Conservation (phyloP, 306 rosid genomes). For the Hippophae tibetana region DNA sequence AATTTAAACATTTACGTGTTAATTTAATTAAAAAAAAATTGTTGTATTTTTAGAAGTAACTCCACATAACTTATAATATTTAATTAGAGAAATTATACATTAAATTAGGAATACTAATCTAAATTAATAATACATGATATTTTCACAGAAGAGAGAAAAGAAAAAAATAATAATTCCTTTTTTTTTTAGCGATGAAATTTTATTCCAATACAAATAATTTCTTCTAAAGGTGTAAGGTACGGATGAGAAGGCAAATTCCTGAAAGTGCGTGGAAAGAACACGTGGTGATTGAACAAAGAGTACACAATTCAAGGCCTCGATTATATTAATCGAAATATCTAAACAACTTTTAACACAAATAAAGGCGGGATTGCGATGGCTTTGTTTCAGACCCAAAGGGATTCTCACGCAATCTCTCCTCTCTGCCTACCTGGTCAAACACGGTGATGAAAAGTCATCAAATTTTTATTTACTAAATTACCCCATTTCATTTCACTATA, state of each 20-base stretch:
- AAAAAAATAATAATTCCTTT: too few relatives aligned
- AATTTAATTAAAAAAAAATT: too few relatives aligned
- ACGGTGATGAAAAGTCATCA: constrained; percentile 31
- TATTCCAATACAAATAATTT: not conserved
- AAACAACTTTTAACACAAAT: not conserved
- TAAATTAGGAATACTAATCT: too few relatives aligned
- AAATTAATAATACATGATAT: too few relatives aligned
- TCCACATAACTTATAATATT: too few relatives aligned
- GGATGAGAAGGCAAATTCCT: constrained; percentile 26
- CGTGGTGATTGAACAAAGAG: constrained; percentile 46
- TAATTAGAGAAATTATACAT: too few relatives aligned
- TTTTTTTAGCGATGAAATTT: not conserved
- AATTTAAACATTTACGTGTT: too few relatives aligned
- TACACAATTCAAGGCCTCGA: constrained; percentile 65
- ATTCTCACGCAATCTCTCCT: constrained; percentile 54
- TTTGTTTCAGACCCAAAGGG: constrained; percentile 44
- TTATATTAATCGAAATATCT: constrained; percentile 21
- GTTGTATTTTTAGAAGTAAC: too few relatives aligned
- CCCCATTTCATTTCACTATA: not conserved
- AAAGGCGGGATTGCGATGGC: constrained; percentile 33
- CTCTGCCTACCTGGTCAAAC: constrained; percentile 53
- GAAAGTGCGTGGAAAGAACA: constrained; percentile 54
- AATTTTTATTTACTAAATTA: constrained; percentile 1
- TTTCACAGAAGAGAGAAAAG: too few relatives aligned
- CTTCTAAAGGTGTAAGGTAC: not conserved